Evolutionary conservation across 768 basidiomycete species (phyloP), one percentile per base, ranked within the genome.

Genomic region (Pseudohyphozyma bogoriensis): DNA sequence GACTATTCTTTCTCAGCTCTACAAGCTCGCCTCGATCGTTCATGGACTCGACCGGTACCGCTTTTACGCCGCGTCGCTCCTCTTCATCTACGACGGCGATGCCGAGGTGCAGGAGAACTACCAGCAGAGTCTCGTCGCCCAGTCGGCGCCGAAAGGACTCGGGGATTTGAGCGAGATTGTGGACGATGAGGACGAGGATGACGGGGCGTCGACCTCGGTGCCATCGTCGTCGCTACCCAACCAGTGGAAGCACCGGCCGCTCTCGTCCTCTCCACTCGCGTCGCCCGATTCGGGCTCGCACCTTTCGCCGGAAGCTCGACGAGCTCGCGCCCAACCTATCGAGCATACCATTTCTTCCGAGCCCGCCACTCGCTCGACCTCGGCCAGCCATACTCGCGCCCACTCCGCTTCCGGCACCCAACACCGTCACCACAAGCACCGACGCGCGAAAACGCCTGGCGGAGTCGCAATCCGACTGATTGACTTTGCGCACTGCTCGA

Each of bases 401-500:
- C 49, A 46, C 36, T 40, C 32, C 40, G 18, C 45, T 12, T 11
- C 33, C 22, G 45, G 32, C 49, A 3, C 22, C 18, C 26, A 47
- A 28, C 45, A 54, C 22, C 13, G 55, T 10, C 39, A 28, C 28
- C 28, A 16, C 28, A 85, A 91, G 72, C 81, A 81, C 55, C n/a
- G n/a, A n/a, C n/a, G n/a, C n/a, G n/a, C n/a, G n/a, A 86, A 84
- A 71, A 78, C 88, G 28, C 55, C 58, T 22, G 95, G 95, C 35
- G 93, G 95, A 72, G 82, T 97, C 61, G 89, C 88, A 71, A 87
- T 99, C 63, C 89, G 92, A 37, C 83, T 99, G 54, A 95, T 99
- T 57, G 95, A 99, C 75, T 99, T 99, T 75, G 95, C 93, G 16
- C 93, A 96, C 72, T 96, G 95, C 54, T 96, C 91, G 12, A 96